Evolutionary conservation across 441 rosid genomes (phyloP).

Genomic region (California macrophylla): DNA sequence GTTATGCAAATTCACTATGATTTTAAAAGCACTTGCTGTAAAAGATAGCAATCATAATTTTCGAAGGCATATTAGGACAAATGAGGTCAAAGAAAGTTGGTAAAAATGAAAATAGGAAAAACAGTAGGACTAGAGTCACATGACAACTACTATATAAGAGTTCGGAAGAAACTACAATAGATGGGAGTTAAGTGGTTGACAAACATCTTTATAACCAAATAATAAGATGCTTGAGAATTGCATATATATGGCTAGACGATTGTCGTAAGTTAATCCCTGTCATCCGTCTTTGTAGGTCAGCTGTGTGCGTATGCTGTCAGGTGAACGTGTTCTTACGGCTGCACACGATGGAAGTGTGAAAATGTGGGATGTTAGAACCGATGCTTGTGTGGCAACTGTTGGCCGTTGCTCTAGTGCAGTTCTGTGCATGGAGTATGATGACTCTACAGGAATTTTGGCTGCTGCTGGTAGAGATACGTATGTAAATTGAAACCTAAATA

Average conservation of each 20-base stretch:
- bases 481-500: constrained; percentile 21
- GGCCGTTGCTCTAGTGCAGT: constrained; percentile 90
- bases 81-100: too few relatives aligned
- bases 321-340: constrained; percentile 93
- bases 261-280: constrained; percentile 6
- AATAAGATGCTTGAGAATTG: background rate
- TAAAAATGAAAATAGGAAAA: too few relatives aligned
- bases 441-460: constrained; percentile 86
- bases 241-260: background rate
- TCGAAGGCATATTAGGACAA: too few relatives aligned
- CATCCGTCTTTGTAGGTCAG: constrained; percentile 51
- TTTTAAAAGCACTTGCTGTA: background rate
- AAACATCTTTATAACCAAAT: background rate
- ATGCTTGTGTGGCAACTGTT: constrained; percentile 94
- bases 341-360: constrained; percentile 93
- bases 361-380: constrained; percentile 99
- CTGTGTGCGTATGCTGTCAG: constrained; percentile 91
- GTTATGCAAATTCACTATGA: too few relatives aligned
- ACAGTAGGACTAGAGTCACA: too few relatives aligned
- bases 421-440: constrained; percentile 90
- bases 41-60: too few relatives aligned
- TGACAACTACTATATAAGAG: too few relatives aligned
- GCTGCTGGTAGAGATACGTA: constrained; percentile 98
- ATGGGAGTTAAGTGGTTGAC: background rate
- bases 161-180: background rate